Base-by-base conservation (phyloP, 2,329 filamentous ascomycete species). In the Lasiodiplodia sp. region DNA sequence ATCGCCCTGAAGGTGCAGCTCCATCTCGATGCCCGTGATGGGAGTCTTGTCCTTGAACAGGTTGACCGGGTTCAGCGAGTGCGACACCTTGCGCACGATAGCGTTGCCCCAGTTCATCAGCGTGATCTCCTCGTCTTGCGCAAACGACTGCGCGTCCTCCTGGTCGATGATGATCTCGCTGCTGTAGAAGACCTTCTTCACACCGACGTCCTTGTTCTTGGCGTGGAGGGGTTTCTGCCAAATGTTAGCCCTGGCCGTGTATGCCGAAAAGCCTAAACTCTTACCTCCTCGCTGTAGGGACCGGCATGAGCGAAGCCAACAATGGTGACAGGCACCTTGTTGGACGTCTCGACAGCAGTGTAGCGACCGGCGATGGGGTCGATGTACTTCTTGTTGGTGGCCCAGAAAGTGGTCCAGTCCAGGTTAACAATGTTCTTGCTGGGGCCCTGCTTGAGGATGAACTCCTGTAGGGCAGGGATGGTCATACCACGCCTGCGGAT, bases 91-190 rank as follows among this genome's bases (percentile, higher is more conserved):
- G 67, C 89, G 88, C 28, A 96, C 91, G 72, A 94, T 88, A 14
- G 92, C 93, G 76, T 97, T 96, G 74, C 95, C 96, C 95, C 95
- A 98, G 79, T 92, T 92, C 95, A 97, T 97, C 52, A 97, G 86
- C 0, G 95, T 97, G 75, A 98, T 92, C 80, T 97, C 94, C 83
- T 98, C 95, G 76, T 91, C 90, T 70, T 91, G 86, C 74, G 89
- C 91, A 82, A 97, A 96, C 31, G 87, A 87, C 78, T 91, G 90
- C 70, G 91, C 93, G 75, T 98, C 95, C 56, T 86, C 91, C 81
- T 97, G 95, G 78, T 97, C 95, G 65, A 98, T 83, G 70, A 96
- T 84, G 72, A 97, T 85, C 71, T 89, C 86, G 68, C 87, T 86
- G 77, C 91, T 92, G 79, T 91, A 96, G 31, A 88, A 86, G 5